Percentiles rank a stretch among this genome's conserved stretches.
Conservation (phyloP, 108 stramenopile genomes). For the Stephanodiscus triporus region DNA sequence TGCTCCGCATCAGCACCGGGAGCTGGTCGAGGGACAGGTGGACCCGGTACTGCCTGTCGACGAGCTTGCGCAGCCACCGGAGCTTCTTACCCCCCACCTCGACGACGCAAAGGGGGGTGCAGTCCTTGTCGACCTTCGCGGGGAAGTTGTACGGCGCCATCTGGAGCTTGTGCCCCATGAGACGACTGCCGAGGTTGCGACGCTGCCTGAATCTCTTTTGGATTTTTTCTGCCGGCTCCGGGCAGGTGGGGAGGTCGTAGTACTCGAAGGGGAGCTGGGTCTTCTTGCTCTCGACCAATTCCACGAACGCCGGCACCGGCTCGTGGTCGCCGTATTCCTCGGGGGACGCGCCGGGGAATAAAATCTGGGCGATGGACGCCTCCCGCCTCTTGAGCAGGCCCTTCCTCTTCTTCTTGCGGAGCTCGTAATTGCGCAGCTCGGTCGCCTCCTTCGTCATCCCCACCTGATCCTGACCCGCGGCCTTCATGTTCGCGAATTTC, state of each 20-base stretch:
- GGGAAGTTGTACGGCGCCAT: conserved; percentile 71
- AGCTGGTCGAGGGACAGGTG: conserved; percentile 86
- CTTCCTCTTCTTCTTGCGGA: conserved; percentile 76
- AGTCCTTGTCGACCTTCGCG: conserved; percentile 52
- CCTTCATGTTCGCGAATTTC: conserved; percentile 47
- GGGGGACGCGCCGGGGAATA: conserved; percentile 82
- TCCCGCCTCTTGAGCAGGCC: conserved; percentile 66
- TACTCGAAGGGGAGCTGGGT: conserved; percentile 95
- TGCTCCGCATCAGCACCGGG: conserved; percentile 77
- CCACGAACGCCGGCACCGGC: conserved; percentile 69
- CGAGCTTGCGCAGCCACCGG: conserved; percentile 74
- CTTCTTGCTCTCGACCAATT: conserved; percentile 75
- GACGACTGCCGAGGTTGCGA: conserved; percentile 70
- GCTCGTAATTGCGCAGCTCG: conserved; percentile 45
- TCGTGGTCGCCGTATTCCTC: conserved; percentile 62
- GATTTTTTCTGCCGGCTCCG: conserved; percentile 45
- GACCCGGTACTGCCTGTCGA: conserved; percentile 95
- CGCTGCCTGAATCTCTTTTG: conserved; percentile 56
- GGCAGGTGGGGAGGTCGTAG: conserved; percentile 92
- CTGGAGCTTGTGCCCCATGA: conserved; percentile 70
- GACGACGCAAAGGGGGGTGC: conserved; percentile 64
- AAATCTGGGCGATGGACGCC: conserved; percentile 63
- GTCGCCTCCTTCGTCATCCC: conserved; percentile 51
- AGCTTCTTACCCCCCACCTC: conserved; percentile 64
- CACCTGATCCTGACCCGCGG: conserved; percentile 44